Percentiles rank a stretch among this genome's conserved stretches.
Conservation (phyloP, 23 red algal species). For the Chondrus crispus region DNA sequence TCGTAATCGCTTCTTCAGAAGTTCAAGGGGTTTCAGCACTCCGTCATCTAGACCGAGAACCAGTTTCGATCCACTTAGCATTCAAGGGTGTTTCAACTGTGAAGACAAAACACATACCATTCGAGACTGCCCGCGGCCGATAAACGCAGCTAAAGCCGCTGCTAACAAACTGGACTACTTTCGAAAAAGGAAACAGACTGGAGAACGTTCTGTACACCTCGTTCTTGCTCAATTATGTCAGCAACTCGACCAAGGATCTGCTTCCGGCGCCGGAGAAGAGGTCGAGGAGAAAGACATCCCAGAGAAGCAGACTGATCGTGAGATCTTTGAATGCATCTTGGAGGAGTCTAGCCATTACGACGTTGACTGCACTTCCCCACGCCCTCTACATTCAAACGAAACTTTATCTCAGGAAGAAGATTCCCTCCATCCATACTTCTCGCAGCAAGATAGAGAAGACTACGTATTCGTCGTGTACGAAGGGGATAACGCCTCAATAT, state of each 20-base stretch:
- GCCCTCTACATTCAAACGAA: too few species aligned
- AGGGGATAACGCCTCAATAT: neutral
- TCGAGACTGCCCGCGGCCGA: neutral
- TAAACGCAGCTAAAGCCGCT: constrained; percentile 14
- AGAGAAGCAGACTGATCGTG: neutral
- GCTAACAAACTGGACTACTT: constrained; percentile 1
- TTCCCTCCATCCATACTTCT: too few species aligned
- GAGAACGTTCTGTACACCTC: neutral
- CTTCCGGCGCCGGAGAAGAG: too few species aligned
- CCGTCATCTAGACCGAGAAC: neutral
- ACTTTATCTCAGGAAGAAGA: too few species aligned
- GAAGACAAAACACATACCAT: neutral
- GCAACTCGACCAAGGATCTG: neutral
- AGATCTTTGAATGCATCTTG: neutral
- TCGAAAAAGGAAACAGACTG: neutral
- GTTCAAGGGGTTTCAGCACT: neutral
- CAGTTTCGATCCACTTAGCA: neutral
- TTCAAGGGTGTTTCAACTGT: constrained; percentile 27
- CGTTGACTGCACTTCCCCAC: too few species aligned
- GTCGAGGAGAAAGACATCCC: neutral
- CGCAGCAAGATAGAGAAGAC: too few species aligned
- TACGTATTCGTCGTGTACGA: neutral
- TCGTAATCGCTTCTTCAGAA: neutral
- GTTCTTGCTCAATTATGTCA: neutral
- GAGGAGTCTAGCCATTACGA: neutral